Conservation (phyloP, 495 filamentous ascomycete genomes). For the Penicillium paradoxum region DNA sequence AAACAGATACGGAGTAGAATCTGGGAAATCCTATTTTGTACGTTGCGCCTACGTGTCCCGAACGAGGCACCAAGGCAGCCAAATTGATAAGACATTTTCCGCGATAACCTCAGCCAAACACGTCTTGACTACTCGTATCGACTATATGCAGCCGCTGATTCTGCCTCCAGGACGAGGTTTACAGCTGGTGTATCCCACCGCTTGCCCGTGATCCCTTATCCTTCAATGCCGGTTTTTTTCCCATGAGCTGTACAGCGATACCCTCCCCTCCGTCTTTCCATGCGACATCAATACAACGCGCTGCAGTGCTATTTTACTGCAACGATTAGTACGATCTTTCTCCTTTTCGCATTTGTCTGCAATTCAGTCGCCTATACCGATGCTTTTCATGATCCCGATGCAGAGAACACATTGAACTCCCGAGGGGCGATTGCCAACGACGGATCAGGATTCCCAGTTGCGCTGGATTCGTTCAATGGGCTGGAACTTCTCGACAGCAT, state of each 20-base stretch:
- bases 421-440: conserved; percentile 16
- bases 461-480: conserved; percentile 33
- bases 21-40: too few relatives aligned
- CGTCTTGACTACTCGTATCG: not conserved
- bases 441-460: conserved; percentile 22
- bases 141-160: conserved; percentile 15
- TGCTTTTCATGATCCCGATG: conserved; percentile 33
- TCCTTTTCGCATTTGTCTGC: conserved; percentile 46
- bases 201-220: conserved; percentile 1
- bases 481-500: conserved; percentile 25
- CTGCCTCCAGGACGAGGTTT: conserved; percentile 11
- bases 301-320: conserved; percentile 67
- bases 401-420: conserved; percentile 42
- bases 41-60: not conserved
- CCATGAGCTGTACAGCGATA: conserved; percentile 13
- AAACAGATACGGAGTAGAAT: too few relatives aligned
- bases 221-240: not conserved
- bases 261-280: conserved; percentile 28
- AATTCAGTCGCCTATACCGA: conserved; percentile 55
- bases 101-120: conserved; percentile 12
- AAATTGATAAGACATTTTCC: conserved; percentile 16
- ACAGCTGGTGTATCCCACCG: conserved; percentile 11
- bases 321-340: conserved; percentile 51
- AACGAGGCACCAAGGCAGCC: not conserved
- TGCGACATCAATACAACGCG: conserved; percentile 57